Evolutionary conservation across 441 rosid genomes (phyloP), one percentile per base, ranked within the genome.

Genomic region (Adansonia madagascariensis): DNA sequence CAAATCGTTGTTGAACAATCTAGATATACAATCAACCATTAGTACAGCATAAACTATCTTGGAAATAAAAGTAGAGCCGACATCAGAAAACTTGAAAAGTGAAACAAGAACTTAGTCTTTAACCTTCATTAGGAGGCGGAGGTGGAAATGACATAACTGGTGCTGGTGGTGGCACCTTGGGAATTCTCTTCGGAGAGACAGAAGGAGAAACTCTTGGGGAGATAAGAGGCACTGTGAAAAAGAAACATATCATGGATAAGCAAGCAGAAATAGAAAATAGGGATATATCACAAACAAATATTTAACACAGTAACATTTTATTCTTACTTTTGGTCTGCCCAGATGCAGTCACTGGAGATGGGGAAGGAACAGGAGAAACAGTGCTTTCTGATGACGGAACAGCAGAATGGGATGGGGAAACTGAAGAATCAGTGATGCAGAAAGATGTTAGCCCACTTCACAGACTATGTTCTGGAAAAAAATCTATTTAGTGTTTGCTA

Each of bases 41-140:
- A 17, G 64, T 52, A 56, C 47, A 31, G 35, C 5, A 31, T 20
- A 53, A 71, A 31, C n/a, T 24, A 31, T 50, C 27, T 52, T 31
- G 74, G 62, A 15, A 14, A 35, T 27, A 41, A 22, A 75, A 63
- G 71, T 77, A 78, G 11, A 73, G 60, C n/a, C 75, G 17, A 41
- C 50, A 39, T 6, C 18, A 43, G 20, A 80, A 71, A 46, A 8
- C 68, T 17, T 7, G 17, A 71, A 73, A 41, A 8, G 18, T 11
- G 56, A 8, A 71, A 64, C 75, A 74, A 60, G 66, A 76, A 65
- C 18, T 55, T 71, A 39, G 71, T 2, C 12, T 71, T 20, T 31
- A 8, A 94, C 99, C 99, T 88, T 84, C 87, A 85, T 90, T 95
- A 70, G 98, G 98, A 79, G 99, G 99, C 69, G 99, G 99, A 73